Percentiles rank a stretch among this genome's conserved stretches.
phyloP scores from a whole-genome alignment of 176 grass and related monocot genomes.

The Bromus sterilis region DNA sequence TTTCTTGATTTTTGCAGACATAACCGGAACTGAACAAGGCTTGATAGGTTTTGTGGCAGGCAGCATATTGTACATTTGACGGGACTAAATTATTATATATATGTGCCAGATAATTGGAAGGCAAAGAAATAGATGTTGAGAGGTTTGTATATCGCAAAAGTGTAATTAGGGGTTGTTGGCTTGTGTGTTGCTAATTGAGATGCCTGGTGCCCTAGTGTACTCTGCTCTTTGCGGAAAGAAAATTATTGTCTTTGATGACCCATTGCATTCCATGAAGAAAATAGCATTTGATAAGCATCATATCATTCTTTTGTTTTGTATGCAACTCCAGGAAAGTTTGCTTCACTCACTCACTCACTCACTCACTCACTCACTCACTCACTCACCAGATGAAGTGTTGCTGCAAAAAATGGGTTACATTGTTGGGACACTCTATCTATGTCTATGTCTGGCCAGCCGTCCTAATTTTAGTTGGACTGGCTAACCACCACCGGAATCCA shows the following conservation, averaged over 20 bases:
- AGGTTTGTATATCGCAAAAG: not conserved
- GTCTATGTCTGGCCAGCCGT: not conserved
- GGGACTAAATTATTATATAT: not conserved
- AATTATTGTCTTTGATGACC: not conserved
- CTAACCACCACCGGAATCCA: not conserved
- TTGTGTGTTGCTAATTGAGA: not conserved
- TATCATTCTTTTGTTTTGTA: not conserved
- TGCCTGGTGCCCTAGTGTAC: not conserved
- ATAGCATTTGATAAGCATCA: not conserved
- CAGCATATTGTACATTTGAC: not conserved
- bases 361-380: too few relatives aligned
- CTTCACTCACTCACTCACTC: too few relatives aligned
- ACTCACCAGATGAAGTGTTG: too few relatives aligned
- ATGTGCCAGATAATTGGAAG: not conserved
- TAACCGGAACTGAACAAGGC: not conserved
- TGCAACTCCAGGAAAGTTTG: too few relatives aligned
- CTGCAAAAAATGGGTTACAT: not conserved
- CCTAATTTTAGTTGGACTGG: not conserved
- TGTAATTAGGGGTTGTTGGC: not conserved
- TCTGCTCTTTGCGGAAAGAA: not conserved
- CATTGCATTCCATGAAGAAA: not conserved
- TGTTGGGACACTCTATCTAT: not conserved
- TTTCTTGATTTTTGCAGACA: not conserved
- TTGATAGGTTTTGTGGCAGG: not conserved
- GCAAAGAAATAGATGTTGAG: not conserved